A percentile compares a stretch with the other conserved stretches of the same genome.
phyloP scores from a whole-genome alignment of 2,329 filamentous ascomycete genomes.

The Cercospora janseana region DNA sequence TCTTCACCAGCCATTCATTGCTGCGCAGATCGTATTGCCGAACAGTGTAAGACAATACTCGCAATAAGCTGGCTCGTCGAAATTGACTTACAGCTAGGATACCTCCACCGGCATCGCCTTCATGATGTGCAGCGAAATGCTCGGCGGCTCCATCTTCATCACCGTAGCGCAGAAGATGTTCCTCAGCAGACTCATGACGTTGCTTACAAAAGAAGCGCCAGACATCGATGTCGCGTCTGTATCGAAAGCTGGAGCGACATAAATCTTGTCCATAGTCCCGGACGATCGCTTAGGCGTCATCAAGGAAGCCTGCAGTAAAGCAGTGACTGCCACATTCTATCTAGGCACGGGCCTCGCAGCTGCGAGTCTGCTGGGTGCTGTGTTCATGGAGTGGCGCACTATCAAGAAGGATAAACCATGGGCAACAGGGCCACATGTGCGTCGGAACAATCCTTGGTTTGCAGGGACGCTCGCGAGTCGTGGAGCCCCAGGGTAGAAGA shows the following conservation, averaged over 20 bases:
- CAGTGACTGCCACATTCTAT: constrained; percentile 46
- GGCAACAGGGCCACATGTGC: too few species aligned
- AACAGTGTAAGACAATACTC: constrained; percentile 57
- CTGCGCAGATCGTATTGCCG: constrained; percentile 47
- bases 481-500: too few species aligned
- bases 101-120: not conserved
- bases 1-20: constrained; percentile 52
- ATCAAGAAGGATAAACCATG: too few species aligned
- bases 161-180: too few species aligned
- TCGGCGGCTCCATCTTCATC: too few species aligned
- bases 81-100: constrained; percentile 42
- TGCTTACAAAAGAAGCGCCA: too few species aligned
- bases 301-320: constrained; percentile 48
- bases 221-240: constrained; percentile 41
- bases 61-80: constrained; percentile 56
- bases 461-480: too few species aligned
- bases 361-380: constrained; percentile 39
- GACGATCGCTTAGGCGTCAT: constrained; percentile 39
- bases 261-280: constrained; percentile 41
- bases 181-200: too few species aligned
- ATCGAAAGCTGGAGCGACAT: constrained; percentile 45
- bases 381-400: constrained; percentile 53
- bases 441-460: too few species aligned
- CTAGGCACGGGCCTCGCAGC: constrained; percentile 45
- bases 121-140: not conserved